These are phyloP conservation scores for Ophiostoma ips DNA, from an alignment of 2,329 filamentous ascomycete species.

Conservation along the genomic window DNA sequence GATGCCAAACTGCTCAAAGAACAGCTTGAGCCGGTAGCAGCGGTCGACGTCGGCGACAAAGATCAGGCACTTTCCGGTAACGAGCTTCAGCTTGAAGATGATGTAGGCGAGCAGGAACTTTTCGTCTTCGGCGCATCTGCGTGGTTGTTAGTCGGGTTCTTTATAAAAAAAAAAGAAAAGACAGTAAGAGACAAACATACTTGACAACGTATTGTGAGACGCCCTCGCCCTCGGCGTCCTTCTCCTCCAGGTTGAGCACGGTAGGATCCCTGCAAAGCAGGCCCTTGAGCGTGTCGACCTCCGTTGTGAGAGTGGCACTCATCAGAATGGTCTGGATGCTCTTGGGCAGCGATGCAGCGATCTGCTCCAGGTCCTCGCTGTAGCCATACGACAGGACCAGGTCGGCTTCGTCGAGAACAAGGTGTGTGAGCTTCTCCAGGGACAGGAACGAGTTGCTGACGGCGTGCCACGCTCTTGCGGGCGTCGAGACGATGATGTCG, in stretches of 20 bases:
- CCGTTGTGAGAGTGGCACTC: conserved; percentile 74
- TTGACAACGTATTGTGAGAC: conserved; percentile 81
- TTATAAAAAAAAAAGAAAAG: not conserved
- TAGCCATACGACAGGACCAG: conserved; percentile 89
- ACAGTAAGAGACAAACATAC: conserved; percentile 28
- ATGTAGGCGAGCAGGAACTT: conserved; percentile 90
- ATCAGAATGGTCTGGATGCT: conserved; percentile 84
- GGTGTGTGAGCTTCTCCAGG: conserved; percentile 54
- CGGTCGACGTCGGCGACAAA: conserved; percentile 71
- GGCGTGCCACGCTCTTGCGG: conserved; percentile 67
- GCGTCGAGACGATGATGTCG: conserved; percentile 83
- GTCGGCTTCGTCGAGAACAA: conserved; percentile 92
- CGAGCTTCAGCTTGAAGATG: conserved; percentile 85
- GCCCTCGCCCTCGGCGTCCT: conserved; percentile 60
- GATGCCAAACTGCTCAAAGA: conserved; percentile 92
- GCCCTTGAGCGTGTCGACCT: conserved; percentile 72
- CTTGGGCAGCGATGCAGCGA: conserved; percentile 66
- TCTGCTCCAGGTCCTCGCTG: conserved; percentile 70
- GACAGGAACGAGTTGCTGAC: conserved; percentile 59
- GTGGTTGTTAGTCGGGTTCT: conserved; percentile 12
- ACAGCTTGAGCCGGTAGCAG: conserved; percentile 86
- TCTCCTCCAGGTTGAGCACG: conserved; percentile 68
- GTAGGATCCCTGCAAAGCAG: conserved; percentile 75
- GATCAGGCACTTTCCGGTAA: conserved; percentile 73
- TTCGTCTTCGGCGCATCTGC: conserved; percentile 80